Conservation (phyloP, 495 filamentous ascomycete genomes). For the Penicillium angulare region DNA sequence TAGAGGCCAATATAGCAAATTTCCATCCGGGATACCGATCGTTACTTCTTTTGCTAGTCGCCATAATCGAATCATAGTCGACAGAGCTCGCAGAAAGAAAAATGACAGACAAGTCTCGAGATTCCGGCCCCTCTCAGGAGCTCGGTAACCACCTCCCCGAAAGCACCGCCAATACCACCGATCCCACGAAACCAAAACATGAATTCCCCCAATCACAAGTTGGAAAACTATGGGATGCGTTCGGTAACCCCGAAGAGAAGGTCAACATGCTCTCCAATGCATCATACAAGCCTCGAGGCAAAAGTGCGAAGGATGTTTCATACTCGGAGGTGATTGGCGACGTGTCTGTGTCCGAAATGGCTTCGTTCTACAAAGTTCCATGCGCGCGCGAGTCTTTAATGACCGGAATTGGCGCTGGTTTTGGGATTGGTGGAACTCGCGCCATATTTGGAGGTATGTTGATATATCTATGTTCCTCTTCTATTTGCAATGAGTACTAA, state of each 20-base stretch:
- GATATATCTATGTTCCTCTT: background rate
- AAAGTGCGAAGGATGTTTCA: conserved; percentile 42
- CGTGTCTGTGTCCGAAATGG: conserved; percentile 67
- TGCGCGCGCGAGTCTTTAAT: conserved; percentile 82
- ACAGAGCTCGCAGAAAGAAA: conserved; percentile 9
- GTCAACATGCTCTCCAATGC: conserved; percentile 49
- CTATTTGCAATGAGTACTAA: conserved; percentile 2
- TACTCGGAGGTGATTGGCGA: conserved; percentile 64
- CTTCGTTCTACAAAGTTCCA: conserved; percentile 72
- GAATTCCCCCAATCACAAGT: conserved; percentile 46
- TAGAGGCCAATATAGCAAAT: no score
- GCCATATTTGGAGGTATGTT: conserved; percentile 70
- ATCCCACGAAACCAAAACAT: conserved; percentile 37
- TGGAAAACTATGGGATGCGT: conserved; percentile 52
- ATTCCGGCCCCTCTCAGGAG: conserved; percentile 18
- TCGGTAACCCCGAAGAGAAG: conserved; percentile 47
- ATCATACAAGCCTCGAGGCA: conserved; percentile 46
- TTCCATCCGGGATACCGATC: conserved; percentile 12
- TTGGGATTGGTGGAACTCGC: conserved; percentile 67
- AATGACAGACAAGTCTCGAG: conserved; percentile 58
- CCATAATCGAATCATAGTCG: background rate
- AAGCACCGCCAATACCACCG: conserved; percentile 18
- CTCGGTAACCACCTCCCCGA: conserved; percentile 17
- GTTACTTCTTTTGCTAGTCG: background rate
- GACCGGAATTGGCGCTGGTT: conserved; percentile 75